phyloP scores from a whole-genome alignment of 2,329 filamentous ascomycete genomes.

The Sclerotinia nivalis region DNA sequence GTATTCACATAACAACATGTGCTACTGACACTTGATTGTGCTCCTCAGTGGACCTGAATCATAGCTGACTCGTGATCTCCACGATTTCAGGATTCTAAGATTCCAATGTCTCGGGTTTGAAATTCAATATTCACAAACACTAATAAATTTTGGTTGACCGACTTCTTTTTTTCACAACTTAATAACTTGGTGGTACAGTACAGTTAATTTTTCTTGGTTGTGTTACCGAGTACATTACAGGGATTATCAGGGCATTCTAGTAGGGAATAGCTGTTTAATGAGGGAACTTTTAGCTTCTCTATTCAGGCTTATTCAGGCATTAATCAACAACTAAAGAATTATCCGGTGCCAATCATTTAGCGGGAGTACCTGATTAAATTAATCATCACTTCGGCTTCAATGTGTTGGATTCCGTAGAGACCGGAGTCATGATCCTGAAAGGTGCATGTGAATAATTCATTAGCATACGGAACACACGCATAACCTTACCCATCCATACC shows the following conservation, averaged over 20 bases:
- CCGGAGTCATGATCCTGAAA: background rate
- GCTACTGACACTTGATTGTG: background rate
- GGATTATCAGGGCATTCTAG: background rate
- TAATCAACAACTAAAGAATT: background rate
- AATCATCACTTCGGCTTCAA: too few species aligned
- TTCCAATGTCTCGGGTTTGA: background rate
- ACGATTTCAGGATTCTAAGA: background rate
- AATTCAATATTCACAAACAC: background rate
- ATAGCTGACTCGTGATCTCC: background rate
- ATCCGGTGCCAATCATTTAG: background rate
- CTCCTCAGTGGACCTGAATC: background rate
- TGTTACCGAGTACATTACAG: background rate
- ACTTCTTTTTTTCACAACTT: background rate
- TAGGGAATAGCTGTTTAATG: background rate
- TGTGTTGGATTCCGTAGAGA: background rate
- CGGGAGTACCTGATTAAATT: background rate
- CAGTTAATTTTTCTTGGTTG: background rate
- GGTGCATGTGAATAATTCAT: background rate
- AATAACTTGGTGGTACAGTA: background rate
- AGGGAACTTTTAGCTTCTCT: background rate
- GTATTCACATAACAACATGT: background rate
- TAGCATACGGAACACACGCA: too few species aligned
- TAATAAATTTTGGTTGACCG: background rate
- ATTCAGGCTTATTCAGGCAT: background rate
- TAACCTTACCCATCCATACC: too few species aligned